Base-by-base conservation (phyloP, 1,139 yeast genomes). In the Hyphopichia wangnamkhiaoensis region DNA sequence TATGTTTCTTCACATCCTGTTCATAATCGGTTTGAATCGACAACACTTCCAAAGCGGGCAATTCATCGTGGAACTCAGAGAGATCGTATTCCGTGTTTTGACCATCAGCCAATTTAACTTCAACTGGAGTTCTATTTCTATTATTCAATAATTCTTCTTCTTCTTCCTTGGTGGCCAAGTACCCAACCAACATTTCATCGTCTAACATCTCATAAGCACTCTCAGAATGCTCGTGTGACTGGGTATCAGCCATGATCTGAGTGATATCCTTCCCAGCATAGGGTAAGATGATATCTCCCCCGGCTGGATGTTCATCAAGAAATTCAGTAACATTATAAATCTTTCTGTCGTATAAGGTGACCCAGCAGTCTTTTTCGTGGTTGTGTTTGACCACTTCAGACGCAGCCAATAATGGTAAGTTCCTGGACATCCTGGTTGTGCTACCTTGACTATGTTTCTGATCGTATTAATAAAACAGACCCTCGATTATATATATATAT, bases 221-320 rank as follows among this genome's bases (percentile, higher is more conserved):
- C 55, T 87, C 95, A 2, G 93, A 84, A 63, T 90, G 96, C 40
- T 76, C 79, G 58, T 90, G 96, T 26, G 84, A 72, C 3, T 56
- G 60, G 14, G 68, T 61, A 55, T 88, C 94, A n/a, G 83, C 79
- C 79, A 91, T 74, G 35, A 87, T 80, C 33, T 74, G 76, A 10
- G 97, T 86, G 46, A 90, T 72, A 58, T 93, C 98, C 57, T 82
- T 75, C 35, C 97, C 96, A 12, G 89, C 93, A 57, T 82, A 80
- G 3, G 88, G 91, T 40, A 76, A 53, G 42, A 93, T 78, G 31
- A 86, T 58, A 40, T 88, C 91, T 4, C 77, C 80, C 13, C 96
- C 97, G 40, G 87, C 96, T 0, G 97, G 96, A 59, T 90, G 96
- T 51, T 85, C 91, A 28, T 82, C 84, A 33, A 90, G 56, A 52